Evolutionary conservation across 306 rosid genomes (phyloP).

Genomic region (Heteromeles arbutifolia): DNA sequence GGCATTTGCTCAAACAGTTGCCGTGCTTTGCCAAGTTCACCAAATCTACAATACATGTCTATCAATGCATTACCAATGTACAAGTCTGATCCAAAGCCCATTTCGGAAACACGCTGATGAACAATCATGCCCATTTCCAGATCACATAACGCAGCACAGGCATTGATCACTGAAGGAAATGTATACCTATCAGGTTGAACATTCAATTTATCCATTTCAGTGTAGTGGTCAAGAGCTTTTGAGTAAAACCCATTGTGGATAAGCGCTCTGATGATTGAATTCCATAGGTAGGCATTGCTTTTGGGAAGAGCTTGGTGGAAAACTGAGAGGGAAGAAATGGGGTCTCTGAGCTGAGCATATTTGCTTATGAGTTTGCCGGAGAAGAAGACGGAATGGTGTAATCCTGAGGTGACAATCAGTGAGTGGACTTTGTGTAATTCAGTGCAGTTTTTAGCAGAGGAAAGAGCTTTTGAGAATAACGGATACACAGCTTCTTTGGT

Average conservation of each 20-base stretch:
- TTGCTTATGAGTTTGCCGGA: constrained; percentile 31
- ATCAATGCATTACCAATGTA: constrained; percentile 30
- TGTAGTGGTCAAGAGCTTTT: constrained; percentile 22
- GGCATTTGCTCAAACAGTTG: constrained; percentile 31
- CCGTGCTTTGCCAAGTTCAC: constrained; percentile 16
- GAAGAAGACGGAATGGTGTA: constrained; percentile 13
- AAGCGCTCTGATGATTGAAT: constrained; percentile 30
- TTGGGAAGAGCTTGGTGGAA: constrained; percentile 20
- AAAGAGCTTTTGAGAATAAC: constrained; percentile 10
- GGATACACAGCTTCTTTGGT: constrained; percentile 1
- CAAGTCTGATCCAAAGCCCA: constrained; percentile 20
- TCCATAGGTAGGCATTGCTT: constrained; percentile 23
- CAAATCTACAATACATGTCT: constrained; percentile 27
- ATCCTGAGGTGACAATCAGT: constrained; percentile 14
- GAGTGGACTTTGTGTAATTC: constrained; percentile 24
- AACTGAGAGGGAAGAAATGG: constrained; percentile 23
- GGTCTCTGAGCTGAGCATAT: constrained; percentile 22
- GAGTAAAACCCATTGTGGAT: constrained; percentile 16
- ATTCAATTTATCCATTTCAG: constrained; percentile 14
- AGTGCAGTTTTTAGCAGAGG: constrained; percentile 7
- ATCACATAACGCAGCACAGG: constrained; percentile 27
- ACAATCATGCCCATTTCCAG: constrained; percentile 12
- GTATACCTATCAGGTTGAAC: constrained; percentile 27
- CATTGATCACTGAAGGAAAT: constrained; percentile 33
- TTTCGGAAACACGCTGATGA: constrained; percentile 14